Conservation (phyloP, 2,329 filamentous ascomycete genomes). For the Colletotrichum sp. region DNA sequence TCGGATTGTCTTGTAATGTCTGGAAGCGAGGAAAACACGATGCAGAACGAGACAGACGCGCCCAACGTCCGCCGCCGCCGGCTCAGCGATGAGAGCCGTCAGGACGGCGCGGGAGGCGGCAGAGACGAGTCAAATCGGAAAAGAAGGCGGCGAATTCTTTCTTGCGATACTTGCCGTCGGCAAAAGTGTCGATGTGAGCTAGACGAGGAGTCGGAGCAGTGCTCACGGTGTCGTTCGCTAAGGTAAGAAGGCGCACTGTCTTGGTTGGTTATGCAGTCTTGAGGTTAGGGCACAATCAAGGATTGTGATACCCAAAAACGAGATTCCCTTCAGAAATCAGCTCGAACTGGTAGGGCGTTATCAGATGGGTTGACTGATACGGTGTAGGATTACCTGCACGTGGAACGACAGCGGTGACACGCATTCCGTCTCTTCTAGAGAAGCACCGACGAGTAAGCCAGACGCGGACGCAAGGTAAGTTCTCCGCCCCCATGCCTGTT, state of each 20-base stretch:
- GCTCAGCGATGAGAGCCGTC: slow-evolving; percentile 10
- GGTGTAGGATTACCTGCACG: slow-evolving; percentile 8
- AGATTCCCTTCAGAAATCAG: neutral
- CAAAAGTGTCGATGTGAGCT: slow-evolving; percentile 20
- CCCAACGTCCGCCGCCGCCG: neutral
- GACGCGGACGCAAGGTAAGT: slow-evolving; percentile 11
- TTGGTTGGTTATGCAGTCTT: neutral
- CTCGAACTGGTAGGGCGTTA: neutral
- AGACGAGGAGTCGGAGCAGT: slow-evolving; percentile 15
- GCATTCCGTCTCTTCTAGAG: slow-evolving; percentile 4
- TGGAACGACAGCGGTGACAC: slow-evolving; percentile 21
- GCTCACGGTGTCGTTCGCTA: slow-evolving; percentile 18
- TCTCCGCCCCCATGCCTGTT: neutral
- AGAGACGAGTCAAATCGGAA: slow-evolving; percentile 14
- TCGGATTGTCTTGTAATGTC: neutral
- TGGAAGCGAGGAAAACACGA: neutral
- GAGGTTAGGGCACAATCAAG: neutral
- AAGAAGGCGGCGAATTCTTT: slow-evolving; percentile 17
- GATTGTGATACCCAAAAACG: neutral
- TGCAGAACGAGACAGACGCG: neutral
- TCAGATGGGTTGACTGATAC: neutral
- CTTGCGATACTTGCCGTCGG: slow-evolving; percentile 20
- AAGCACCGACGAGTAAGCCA: neutral
- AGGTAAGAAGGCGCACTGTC: neutral
- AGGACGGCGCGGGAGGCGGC: neutral